A percentile compares a stretch with the other conserved stretches of the same genome.
Evolutionary conservation across 345 rosid genomes (phyloP).

Genomic region (Eucalyptus lansdowneana): DNA sequence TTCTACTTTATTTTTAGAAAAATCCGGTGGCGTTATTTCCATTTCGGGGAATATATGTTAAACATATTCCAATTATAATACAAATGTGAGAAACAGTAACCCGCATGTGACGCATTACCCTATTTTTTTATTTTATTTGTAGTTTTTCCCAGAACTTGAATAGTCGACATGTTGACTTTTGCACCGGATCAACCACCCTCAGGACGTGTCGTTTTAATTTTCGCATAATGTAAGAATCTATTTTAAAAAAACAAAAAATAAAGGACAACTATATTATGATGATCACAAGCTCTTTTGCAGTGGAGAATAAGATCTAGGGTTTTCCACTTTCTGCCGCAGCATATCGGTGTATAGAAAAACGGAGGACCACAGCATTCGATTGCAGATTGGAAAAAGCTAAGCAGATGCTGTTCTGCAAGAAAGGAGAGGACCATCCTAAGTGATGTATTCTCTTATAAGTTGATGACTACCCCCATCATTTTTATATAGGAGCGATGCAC

Average conservation of each 20-base stretch:
- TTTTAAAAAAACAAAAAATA: rapidly evolving
- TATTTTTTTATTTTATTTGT: neutral
- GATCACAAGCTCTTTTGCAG: neutral
- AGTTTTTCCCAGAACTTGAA: neutral
- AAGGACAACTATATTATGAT: neutral
- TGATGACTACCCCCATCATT: neutral
- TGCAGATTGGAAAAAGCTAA: neutral
- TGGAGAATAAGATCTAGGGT: neutral
- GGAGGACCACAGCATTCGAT: neutral
- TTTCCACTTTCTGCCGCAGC: neutral
- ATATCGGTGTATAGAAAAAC: neutral
- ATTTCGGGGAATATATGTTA: neutral
- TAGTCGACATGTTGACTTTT: neutral
- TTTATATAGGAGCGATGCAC: neutral
- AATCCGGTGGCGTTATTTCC: neutral
- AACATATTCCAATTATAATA: neutral
- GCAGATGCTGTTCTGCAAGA: neutral
- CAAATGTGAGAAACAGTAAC: neutral
- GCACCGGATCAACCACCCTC: neutral
- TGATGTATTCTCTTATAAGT: neutral
- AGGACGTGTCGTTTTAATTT: neutral
- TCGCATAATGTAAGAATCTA: neutral
- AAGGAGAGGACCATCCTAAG: neutral
- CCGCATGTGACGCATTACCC: neutral
- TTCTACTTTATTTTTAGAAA: neutral